Evolutionary conservation across 805 yeast species (phyloP).

Genomic region (Debaryomyces maramus): DNA sequence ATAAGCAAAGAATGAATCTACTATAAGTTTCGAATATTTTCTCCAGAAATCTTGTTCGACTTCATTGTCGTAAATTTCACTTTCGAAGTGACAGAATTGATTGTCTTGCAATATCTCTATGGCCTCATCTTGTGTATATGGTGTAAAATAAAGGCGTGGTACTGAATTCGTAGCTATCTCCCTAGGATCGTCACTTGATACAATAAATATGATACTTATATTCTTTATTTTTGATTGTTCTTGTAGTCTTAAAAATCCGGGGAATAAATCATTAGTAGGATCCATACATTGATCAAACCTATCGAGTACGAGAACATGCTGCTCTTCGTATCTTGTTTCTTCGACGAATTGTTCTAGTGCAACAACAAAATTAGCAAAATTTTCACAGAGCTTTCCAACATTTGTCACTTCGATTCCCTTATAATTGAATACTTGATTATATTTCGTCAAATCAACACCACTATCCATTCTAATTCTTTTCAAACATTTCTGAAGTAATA

Average conservation of each 20-base stretch:
- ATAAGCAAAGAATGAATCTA: slow-evolving; percentile 46
- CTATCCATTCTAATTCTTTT: slow-evolving; percentile 38
- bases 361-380: slow-evolving; percentile 39
- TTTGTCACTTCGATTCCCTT: slow-evolving; percentile 27
- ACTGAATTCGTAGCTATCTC: slow-evolving; percentile 36
- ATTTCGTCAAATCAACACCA: slow-evolving; percentile 23
- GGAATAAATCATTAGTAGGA: slow-evolving; percentile 37
- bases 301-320: slow-evolving; percentile 48
- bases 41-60: slow-evolving; percentile 34
- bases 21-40: slow-evolving; percentile 44
- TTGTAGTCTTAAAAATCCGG: slow-evolving; percentile 42
- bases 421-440: slow-evolving; percentile 21
- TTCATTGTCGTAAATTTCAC: slow-evolving; percentile 14
- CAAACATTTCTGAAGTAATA: slow-evolving; percentile 43
- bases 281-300: slow-evolving; percentile 49
- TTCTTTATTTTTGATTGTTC: slow-evolving; percentile 38
- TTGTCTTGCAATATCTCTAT: slow-evolving; percentile 36
- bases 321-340: slow-evolving; percentile 28
- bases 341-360: slow-evolving; percentile 40
- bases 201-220: slow-evolving; percentile 40
- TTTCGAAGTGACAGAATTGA: slow-evolving; percentile 25
- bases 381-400: slow-evolving; percentile 38
- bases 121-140: slow-evolving; percentile 38
- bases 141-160: slow-evolving; percentile 42
- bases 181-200: slow-evolving; percentile 39